phyloP scores from a whole-genome alignment of 169 alveolate genomes.

The Eimeria necatrix region DNA sequence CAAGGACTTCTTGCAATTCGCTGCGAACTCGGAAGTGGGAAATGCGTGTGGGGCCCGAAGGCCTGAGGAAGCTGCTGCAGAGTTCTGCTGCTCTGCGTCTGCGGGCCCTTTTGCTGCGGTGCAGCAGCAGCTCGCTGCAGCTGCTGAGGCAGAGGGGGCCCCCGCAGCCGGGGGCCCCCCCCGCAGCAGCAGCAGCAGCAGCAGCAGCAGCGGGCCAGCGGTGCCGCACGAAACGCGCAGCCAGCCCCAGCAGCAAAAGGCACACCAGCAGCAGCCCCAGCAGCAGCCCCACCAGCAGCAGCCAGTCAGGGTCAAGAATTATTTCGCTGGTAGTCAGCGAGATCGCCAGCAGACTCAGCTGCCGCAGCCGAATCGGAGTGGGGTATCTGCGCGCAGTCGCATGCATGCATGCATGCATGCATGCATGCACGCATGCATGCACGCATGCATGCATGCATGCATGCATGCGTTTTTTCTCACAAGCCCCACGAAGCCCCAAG shows the following conservation, averaged over 20 bases:
- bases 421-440: no score
- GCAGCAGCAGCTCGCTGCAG: conserved; percentile 55
- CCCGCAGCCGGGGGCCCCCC: background rate
- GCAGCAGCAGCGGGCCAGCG: conserved; percentile 54
- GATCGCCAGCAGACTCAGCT: conserved; percentile 69
- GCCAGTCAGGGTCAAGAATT: conserved; percentile 57
- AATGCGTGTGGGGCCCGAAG: conserved; percentile 42
- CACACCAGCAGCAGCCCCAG: conserved; percentile 35
- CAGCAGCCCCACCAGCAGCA: conserved; percentile 59
- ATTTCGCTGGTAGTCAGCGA: conserved; percentile 40
- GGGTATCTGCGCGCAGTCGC: conserved; percentile 29
- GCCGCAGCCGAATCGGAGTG: conserved; percentile 68
- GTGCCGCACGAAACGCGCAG: conserved; percentile 62
- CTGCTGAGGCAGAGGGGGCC: conserved; percentile 1
- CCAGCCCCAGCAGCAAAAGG: conserved; percentile 28
- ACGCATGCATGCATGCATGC: no score
- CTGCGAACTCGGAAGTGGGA: conserved; percentile 56
- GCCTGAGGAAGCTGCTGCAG: conserved; percentile 18
- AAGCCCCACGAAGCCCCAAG: background rate
- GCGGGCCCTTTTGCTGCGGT: conserved; percentile 16
- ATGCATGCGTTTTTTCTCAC: background rate
- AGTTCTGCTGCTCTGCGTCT: background rate
- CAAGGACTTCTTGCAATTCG: conserved; percentile 21
- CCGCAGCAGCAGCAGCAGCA: background rate
- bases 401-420: no score